Conservation (phyloP, 139 green algal genomes). For the Edaphochlamys debaryana region DNA sequence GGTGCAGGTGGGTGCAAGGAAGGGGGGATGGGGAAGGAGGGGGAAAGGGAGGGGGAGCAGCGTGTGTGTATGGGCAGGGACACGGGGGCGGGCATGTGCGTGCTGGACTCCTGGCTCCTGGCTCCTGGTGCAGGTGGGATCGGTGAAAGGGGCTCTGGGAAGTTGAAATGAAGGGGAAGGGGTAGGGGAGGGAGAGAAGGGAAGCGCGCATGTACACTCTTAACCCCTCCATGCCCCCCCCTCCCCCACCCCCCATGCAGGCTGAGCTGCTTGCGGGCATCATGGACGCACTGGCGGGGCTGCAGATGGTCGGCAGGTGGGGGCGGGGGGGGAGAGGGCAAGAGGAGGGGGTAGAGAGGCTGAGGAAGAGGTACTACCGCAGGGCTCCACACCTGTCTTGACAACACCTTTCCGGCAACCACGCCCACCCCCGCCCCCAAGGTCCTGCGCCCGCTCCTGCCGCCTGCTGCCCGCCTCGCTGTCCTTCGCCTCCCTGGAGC, state of each 20-base stretch:
- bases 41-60: not conserved
- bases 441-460: not conserved
- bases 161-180: too few species aligned
- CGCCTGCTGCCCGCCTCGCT: not conserved
- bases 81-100: not conserved
- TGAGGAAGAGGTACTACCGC: too few species aligned
- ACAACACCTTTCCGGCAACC: not conserved
- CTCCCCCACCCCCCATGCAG: too few species aligned
- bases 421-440: not conserved
- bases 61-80: not conserved
- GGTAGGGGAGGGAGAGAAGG: too few species aligned
- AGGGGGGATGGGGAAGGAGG: too few species aligned
- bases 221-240: too few species aligned
- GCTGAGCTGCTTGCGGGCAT: not conserved
- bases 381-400: too few species aligned
- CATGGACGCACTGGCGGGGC: not conserved
- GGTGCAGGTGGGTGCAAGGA: constrained; percentile 1
- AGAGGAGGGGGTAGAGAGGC: too few species aligned
- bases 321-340: too few species aligned
- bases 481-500: not conserved
- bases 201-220: too few species aligned
- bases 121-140: constrained; percentile 19
- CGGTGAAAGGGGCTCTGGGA: not conserved
- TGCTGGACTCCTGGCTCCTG: constrained; percentile 21
- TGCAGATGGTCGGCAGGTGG: not conserved